Base-by-base conservation (phyloP, 495 filamentous ascomycete genomes). In the Aspergillus ostianus region DNA sequence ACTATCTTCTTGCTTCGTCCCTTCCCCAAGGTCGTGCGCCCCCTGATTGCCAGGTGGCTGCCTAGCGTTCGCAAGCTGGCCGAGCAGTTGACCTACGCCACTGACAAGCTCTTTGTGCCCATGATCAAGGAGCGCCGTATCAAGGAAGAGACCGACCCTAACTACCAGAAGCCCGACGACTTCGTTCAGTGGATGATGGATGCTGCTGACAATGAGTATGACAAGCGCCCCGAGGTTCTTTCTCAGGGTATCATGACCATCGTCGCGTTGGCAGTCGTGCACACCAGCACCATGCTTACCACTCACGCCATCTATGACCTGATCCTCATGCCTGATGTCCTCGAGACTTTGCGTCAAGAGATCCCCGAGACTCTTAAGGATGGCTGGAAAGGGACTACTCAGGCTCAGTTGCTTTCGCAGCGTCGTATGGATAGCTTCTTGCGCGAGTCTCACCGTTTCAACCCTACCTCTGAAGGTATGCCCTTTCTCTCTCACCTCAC, bases 161-260 rank as follows among this genome's bases (percentile, higher is more conserved):
- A 15, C 12, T 72, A 69, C 48, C n/a, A 51, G 19, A 73, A 73
- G 30, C 72, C 70, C 0, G 69, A 75, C 36, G 73, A 77, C 51
- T 72, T 77, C 44, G 49, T 77, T 51, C 74, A 77, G 55, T 75
- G 74, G 74, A 72, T 74, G 65, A 70, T 77, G 65, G 74, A 75
- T 17, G 44, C 63, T 36, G 67, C 68, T 6, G 56, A 70, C 6
- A 66, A 67, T 12, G 55, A 67, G 6, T 58, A 66, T 21, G 64
- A 70, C 23, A 32, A 55, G 2, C 55, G 72, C 5, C 63, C 74
- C 4, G 63, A 63, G 13, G 51, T 63, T 15, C 55, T 75, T 26
- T 69, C 71, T 0, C 69, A 72, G 52, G 66, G 67, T 29, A 55
- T 74, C 47, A 47, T 74, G 44, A 53, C 66, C 15, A 47, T 73